These are phyloP conservation scores for Candida loeiensis DNA, from an alignment of 805 yeast genomes.

Conservation along the genomic window DNA sequence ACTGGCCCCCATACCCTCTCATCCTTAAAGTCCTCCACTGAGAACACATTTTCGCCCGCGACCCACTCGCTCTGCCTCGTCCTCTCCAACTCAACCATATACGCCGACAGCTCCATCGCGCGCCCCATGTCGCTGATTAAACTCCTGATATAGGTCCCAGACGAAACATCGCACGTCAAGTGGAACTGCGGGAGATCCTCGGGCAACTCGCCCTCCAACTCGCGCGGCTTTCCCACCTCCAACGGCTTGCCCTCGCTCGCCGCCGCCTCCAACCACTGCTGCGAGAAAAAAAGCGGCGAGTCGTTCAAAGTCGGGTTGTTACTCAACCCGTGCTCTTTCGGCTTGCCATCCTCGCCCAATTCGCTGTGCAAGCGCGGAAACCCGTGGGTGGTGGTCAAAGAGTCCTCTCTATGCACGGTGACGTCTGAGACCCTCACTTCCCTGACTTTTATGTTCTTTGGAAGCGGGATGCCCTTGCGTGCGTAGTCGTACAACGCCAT, in stretches of 20 bases:
- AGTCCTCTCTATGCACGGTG: constrained; percentile 49
- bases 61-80: constrained; percentile 82
- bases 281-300: constrained; percentile 57
- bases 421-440: constrained; percentile 59
- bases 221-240: constrained; percentile 35
- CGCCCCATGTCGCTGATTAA: constrained; percentile 85
- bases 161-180: constrained; percentile 75
- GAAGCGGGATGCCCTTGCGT: constrained; percentile 78
- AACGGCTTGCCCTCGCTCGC: constrained; percentile 39
- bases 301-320: constrained; percentile 57
- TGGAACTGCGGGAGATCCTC: constrained; percentile 67
- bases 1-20: constrained; percentile 72
- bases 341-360: constrained; percentile 46
- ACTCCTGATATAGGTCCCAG: constrained; percentile 94
- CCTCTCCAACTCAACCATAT: constrained; percentile 82
- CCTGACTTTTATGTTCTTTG: constrained; percentile 76
- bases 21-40: constrained; percentile 60
- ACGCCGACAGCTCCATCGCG: constrained; percentile 74
- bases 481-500: constrained; percentile 94
- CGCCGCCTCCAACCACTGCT: constrained; percentile 46
- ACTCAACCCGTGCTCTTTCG: constrained; percentile 43
- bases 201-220: constrained; percentile 35
- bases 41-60: constrained; percentile 64
- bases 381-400: constrained; percentile 52
- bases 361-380: constrained; percentile 45